Evolutionary conservation across 306 rosid species (phyloP).

Genomic region (Fragaria nilgerrensis): DNA sequence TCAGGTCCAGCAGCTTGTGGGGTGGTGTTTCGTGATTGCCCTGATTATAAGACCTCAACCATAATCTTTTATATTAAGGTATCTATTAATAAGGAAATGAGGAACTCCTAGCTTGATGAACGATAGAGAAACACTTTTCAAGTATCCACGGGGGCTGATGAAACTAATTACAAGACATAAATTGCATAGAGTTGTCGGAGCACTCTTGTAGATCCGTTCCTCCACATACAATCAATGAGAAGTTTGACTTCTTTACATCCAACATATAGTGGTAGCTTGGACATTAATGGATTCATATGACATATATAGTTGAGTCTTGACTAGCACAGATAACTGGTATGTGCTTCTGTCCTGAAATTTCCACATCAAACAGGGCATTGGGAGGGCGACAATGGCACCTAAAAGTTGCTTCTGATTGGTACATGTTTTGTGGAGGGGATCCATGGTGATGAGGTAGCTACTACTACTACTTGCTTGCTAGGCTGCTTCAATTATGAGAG

Average conservation of each 20-base stretch:
- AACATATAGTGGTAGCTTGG: conserved; percentile 6
- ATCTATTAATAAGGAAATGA: neutral
- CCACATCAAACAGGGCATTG: neutral
- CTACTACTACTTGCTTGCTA: neutral
- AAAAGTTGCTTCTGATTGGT: neutral
- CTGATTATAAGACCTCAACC: neutral
- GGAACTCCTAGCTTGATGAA: neutral
- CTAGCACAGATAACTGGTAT: neutral
- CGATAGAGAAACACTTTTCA: neutral
- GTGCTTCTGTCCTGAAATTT: neutral
- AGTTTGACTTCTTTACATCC: conserved; percentile 16
- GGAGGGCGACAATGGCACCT: neutral
- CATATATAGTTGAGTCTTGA: neutral
- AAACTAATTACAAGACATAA: neutral
- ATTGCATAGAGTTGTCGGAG: conserved; percentile 9
- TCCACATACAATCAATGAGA: neutral
- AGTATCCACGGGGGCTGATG: neutral
- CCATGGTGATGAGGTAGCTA: neutral
- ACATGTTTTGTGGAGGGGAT: conserved; percentile 9
- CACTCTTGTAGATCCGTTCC: neutral
- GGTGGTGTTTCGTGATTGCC: no score
- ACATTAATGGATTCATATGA: conserved; percentile 5
- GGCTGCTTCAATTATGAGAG: neutral
- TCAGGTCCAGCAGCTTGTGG: no score
- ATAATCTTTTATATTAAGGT: no score